Evolutionary conservation across 495 filamentous ascomycete species (phyloP).

Genomic region (Talaromyces ruber): DNA sequence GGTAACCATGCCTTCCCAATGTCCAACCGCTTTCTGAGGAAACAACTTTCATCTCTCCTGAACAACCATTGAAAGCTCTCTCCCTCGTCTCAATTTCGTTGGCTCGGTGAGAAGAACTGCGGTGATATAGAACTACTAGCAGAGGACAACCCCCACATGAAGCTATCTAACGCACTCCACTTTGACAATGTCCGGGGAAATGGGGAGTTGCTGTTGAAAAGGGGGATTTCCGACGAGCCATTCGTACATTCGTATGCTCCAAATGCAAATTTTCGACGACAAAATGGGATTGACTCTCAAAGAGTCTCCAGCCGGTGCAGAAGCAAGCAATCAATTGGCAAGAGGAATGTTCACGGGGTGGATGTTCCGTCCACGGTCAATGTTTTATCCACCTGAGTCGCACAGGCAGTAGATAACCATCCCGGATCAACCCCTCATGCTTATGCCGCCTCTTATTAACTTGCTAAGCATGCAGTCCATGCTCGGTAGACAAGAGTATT

Average conservation of each 20-base stretch:
- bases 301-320: neutral
- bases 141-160: neutral
- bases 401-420: neutral
- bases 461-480: neutral
- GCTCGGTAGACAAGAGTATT: neutral
- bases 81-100: neutral
- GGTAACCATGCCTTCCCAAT: neutral
- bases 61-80: neutral
- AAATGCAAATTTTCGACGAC: neutral
- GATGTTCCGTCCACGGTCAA: neutral
- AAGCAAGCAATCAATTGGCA: neutral
- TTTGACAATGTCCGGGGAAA: neutral
- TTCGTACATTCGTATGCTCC: neutral
- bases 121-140: neutral
- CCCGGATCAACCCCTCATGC: neutral
- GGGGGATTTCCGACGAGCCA: neutral
- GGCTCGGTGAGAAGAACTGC: neutral
- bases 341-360: neutral
- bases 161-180: neutral
- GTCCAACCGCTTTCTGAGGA: too few species aligned
- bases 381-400: neutral
- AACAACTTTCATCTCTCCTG: neutral
- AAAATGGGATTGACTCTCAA: neutral
- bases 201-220: neutral
- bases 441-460: neutral